Evolutionary conservation across 495 filamentous ascomycete genomes (phyloP).

Genomic region (Hypoxylon lenormandii): DNA sequence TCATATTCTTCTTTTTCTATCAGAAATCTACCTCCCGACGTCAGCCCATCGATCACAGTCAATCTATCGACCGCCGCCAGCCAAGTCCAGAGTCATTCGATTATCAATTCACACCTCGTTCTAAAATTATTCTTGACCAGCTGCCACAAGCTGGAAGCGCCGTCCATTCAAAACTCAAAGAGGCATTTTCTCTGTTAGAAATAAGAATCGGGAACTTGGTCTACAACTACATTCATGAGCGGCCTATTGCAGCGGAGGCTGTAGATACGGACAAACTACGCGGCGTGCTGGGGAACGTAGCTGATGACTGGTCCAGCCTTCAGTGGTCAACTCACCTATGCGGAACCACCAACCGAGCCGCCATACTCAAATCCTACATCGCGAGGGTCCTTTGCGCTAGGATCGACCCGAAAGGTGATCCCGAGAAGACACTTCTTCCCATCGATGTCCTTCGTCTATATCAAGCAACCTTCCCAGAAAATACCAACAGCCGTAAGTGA

Average conservation of each 20-base stretch:
- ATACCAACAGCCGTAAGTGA: not conserved
- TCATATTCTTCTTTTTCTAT: not conserved
- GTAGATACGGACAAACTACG: not conserved
- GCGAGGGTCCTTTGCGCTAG: not conserved
- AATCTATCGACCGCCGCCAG: not conserved
- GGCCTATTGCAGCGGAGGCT: not conserved
- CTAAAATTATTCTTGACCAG: not conserved
- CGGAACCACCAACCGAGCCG: not conserved
- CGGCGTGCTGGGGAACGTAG: not conserved
- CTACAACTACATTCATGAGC: not conserved
- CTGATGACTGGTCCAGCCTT: not conserved
- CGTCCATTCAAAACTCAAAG: not conserved
- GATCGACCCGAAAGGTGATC: not conserved
- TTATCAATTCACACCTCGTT: not conserved
- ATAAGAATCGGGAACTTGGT: not conserved
- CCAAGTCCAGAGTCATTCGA: not conserved
- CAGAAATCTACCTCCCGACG: not conserved
- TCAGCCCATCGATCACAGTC: not conserved
- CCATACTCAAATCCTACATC: not conserved
- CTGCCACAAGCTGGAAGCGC: not conserved
- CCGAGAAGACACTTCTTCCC: slow-evolving; percentile 2
- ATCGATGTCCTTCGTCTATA: not conserved
- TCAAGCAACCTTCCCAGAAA: not conserved
- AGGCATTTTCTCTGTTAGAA: not conserved
- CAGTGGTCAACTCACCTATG: slow-evolving; percentile 4